Evolutionary conservation across 140 eudicot genomes (phyloP), one percentile per base, ranked within the genome.

Genomic region (Senecio squalidus): DNA sequence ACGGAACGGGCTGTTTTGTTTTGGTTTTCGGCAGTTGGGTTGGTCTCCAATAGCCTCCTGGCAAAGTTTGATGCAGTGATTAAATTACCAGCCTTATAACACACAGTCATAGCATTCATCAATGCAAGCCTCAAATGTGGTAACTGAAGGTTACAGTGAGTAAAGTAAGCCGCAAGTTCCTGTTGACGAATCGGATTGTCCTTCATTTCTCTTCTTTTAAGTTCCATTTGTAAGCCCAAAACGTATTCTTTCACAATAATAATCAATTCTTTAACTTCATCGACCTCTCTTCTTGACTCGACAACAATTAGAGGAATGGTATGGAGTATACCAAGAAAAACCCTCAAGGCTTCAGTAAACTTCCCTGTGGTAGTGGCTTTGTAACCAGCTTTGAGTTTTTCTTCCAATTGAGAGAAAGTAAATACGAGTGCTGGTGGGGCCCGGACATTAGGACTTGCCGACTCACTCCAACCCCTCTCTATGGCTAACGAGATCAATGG

Each of bases 61-160:
- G 93, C 93, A 67, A 84, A 84, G 74, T 74, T 84, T 7, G 87
- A 78, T 14, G 93, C 93, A 0, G 88, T 84, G 66, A 55, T 67
- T 18, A 84, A 65, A 40, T 84, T 84, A 34, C 73, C 71, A 0
- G 87, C 79, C 63, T 84, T 84, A 74, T 76, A 84, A 44, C 93
- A 84, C 17, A 80, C 74, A n/a, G 84, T 76, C 93, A 84, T 80
- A 1, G 93, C 93, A 52, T 76, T 84, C 70, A 76, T 54, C 27
- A 84, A 62, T 8, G 93, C 93, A 23, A 84, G 87, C 24, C 93
- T 74, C 60, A 84, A 63, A 59, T 84, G 93, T 51, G 87, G 87
- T 56, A 68, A 33, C 58, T 84, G 93, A 63, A 84, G 93, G 69
- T 80, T 84, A 70, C 93, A 84, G 66, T 84, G 93, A n/a, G 93